Evolutionary conservation across 2,329 filamentous ascomycete species (phyloP).

Genomic region (Blastomyces parvus): DNA sequence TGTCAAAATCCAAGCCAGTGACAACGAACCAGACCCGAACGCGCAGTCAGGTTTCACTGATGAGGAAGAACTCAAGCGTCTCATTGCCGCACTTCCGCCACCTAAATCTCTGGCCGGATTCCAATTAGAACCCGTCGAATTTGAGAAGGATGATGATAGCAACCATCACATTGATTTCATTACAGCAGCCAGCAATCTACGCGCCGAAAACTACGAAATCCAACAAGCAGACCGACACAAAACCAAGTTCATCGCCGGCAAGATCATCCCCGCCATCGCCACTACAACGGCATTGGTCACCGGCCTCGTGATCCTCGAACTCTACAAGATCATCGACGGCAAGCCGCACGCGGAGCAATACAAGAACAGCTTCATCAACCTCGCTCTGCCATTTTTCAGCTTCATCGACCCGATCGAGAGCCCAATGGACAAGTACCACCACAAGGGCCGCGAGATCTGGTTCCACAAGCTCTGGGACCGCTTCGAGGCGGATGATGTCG

Average conservation of each 20-base stretch:
- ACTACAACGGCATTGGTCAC: conserved; percentile 95
- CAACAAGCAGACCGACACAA: conserved; percentile 85
- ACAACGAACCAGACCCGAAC: conserved; percentile 91
- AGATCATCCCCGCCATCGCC: conserved; percentile 97
- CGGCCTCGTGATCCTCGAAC: conserved; percentile 79
- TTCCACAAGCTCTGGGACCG: conserved; percentile 98
- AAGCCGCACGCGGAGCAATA: conserved; percentile 97
- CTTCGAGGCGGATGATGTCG: conserved; percentile 82
- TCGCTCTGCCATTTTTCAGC: conserved; percentile 93
- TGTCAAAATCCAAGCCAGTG: conserved; percentile 94
- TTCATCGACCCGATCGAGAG: conserved; percentile 96
- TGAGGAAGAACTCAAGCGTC: conserved; percentile 61
- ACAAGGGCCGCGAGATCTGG: conserved; percentile 65
- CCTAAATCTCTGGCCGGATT: conserved; percentile 76
- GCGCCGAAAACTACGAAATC: conserved; percentile 97
- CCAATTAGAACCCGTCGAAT: conserved; percentile 85
- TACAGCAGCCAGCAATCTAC: conserved; percentile 89
- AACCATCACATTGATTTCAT: conserved; percentile 99
- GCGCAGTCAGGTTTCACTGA: conserved; percentile 58
- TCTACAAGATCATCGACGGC: conserved; percentile 94
- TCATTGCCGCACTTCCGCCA: conserved; percentile 63
- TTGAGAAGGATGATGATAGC: conserved; percentile 96
- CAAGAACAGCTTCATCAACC: conserved; percentile 97
- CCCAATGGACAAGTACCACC: conserved; percentile 82
- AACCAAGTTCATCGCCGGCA: conserved; percentile 99